These are phyloP conservation scores for Trichophyton mentagrophytes DNA, from an alignment of 2,329 filamentous ascomycete genomes.

Conservation along the genomic window DNA sequence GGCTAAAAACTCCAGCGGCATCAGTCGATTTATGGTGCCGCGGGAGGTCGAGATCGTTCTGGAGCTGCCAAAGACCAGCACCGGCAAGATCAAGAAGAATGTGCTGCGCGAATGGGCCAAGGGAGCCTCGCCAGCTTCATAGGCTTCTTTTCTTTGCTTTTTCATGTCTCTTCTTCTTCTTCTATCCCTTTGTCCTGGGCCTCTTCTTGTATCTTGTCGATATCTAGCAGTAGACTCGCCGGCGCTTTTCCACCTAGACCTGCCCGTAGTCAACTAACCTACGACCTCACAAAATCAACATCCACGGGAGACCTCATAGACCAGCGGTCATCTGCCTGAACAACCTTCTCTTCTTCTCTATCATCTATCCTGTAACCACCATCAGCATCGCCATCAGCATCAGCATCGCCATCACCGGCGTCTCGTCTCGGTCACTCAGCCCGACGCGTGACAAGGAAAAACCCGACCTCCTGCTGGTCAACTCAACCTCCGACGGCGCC, in stretches of 20 bases:
- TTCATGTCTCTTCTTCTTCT: neutral
- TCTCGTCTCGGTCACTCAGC: neutral
- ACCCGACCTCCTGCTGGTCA: too few relatives aligned
- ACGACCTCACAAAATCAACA: too few relatives aligned
- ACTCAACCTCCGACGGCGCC: neutral
- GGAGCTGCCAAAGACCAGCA: conserved; percentile 92
- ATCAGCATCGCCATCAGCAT: neutral
- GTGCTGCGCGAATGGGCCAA: conserved; percentile 76
- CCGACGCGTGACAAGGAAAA: neutral
- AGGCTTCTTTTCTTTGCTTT: neutral
- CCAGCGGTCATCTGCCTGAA: too few relatives aligned
- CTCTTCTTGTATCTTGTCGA: too few relatives aligned
- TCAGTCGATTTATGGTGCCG: conserved; percentile 82
- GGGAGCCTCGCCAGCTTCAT: conserved; percentile 25
- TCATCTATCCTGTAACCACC: too few relatives aligned
- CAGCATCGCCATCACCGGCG: neutral
- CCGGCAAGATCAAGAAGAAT: conserved; percentile 94
- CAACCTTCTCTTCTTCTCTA: too few relatives aligned
- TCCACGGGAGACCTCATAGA: too few relatives aligned
- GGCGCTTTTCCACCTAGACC: too few relatives aligned
- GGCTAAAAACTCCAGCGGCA: conserved; percentile 67
- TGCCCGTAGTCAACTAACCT: too few relatives aligned
- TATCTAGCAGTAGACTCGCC: neutral
- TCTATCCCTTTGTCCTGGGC: too few relatives aligned
- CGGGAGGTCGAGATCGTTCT: conserved; percentile 62